Percentiles rank a stretch among this genome's conserved stretches.
Evolutionary conservation across 805 yeast genomes (phyloP).

Genomic region (Nadsonia fulvescens): DNA sequence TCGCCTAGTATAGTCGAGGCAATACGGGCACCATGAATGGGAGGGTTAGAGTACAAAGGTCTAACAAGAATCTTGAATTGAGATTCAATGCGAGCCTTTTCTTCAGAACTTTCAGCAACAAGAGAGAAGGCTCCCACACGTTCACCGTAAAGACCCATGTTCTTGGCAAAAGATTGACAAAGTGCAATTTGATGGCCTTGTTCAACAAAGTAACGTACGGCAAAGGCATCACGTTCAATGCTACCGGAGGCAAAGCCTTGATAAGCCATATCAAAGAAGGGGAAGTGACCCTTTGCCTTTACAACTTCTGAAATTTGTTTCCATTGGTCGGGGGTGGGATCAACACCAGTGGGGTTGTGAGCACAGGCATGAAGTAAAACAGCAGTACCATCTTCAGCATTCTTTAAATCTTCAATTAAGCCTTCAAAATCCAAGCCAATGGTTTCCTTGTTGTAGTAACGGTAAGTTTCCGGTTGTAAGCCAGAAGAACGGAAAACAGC

Average conservation of each 20-base stretch:
- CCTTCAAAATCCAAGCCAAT: conserved; percentile 51
- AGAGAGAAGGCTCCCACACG: conserved; percentile 71
- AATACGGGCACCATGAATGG: conserved; percentile 82
- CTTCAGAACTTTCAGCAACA: conserved; percentile 29
- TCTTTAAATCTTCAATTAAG: conserved; percentile 37
- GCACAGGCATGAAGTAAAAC: conserved; percentile 86
- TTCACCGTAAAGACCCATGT: conserved; percentile 91
- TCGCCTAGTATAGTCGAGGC: conserved; percentile 60
- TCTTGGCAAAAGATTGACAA: conserved; percentile 88
- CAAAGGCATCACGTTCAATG: conserved; percentile 51
- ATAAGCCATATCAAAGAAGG: conserved; percentile 84
- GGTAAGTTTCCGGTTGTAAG: conserved; percentile 37
- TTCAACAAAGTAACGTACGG: conserved; percentile 28
- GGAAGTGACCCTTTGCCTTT: conserved; percentile 41
- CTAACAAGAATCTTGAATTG: conserved; percentile 72
- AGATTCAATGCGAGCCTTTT: conserved; percentile 38
- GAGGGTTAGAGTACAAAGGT: conserved; percentile 84
- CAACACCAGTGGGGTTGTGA: conserved; percentile 95
- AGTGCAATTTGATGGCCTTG: conserved; percentile 27
- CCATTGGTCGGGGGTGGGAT: conserved; percentile 74
- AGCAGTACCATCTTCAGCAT: conserved; percentile 39
- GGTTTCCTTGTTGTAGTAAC: conserved; percentile 47
- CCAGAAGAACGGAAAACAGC: conserved; percentile 68
- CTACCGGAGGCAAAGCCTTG: conserved; percentile 89
- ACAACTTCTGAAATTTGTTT: conserved; percentile 47